Evolutionary conservation across 2,329 filamentous ascomycete species (phyloP).

Genomic region (Fusarium oligoseptatum): DNA sequence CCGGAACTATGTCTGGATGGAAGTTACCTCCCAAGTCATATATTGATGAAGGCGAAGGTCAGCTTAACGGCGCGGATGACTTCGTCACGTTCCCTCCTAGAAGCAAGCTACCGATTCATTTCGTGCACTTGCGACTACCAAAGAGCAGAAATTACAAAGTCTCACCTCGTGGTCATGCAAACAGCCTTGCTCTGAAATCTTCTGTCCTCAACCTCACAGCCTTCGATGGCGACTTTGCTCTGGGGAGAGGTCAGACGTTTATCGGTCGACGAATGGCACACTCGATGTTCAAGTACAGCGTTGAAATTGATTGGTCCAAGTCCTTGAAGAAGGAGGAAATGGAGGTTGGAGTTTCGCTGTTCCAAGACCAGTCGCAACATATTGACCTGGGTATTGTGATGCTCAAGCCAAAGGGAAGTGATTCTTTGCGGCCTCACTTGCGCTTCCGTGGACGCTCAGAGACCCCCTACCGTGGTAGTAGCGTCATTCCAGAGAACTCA

Average conservation of each 20-base stretch:
- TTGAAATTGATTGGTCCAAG: conserved; percentile 60
- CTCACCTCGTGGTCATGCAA: conserved; percentile 57
- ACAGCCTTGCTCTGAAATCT: conserved; percentile 62
- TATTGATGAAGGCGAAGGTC: conserved; percentile 10
- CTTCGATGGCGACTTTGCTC: conserved; percentile 28
- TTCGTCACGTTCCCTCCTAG: neutral
- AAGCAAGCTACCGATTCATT: conserved; percentile 7
- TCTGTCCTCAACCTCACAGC: conserved; percentile 68
- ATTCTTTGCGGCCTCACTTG: neutral
- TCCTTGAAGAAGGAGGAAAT: conserved; percentile 50
- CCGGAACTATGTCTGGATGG: conserved; percentile 50
- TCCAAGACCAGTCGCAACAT: conserved; percentile 68
- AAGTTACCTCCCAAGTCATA: conserved; percentile 20
- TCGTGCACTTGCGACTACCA: conserved; percentile 10
- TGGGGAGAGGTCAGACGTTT: conserved; percentile 54
- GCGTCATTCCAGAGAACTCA: neutral
- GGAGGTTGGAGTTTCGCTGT: conserved; percentile 66
- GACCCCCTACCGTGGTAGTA: conserved; percentile 15
- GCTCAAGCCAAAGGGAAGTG: conserved; percentile 31
- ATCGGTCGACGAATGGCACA: conserved; percentile 68
- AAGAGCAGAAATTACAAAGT: conserved; percentile 54
- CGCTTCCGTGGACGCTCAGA: conserved; percentile 20
- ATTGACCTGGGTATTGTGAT: conserved; percentile 60
- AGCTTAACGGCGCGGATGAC: conserved; percentile 7
- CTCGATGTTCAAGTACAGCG: conserved; percentile 64